phyloP scores from a whole-genome alignment of 2,329 filamentous ascomycete genomes.

The Aspergillus sp. region DNA sequence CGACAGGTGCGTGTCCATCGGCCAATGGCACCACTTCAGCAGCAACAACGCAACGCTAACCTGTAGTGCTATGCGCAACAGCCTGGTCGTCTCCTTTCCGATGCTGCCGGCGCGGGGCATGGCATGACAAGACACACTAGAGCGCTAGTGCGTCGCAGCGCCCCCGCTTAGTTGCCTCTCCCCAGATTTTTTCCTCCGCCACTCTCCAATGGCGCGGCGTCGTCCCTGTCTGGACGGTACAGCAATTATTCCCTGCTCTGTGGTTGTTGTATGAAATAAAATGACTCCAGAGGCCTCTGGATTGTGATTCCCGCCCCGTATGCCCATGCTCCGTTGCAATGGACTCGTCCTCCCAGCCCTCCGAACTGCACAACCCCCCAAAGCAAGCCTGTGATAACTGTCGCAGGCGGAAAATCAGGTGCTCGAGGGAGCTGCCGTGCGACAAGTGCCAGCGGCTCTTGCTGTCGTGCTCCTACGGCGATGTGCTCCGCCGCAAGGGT shows the following conservation, averaged over 20 bases:
- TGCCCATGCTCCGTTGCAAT: slow-evolving; percentile 9
- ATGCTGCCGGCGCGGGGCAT: background rate
- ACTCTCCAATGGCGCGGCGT: slow-evolving; percentile 9
- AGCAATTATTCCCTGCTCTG: background rate
- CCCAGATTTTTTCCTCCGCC: slow-evolving; percentile 1
- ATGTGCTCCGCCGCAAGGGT: slow-evolving; percentile 30
- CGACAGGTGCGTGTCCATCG: no score
- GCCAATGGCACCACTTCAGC: no score
- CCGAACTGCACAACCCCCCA: slow-evolving; percentile 12
- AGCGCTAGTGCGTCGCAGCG: background rate
- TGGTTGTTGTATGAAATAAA: slow-evolving; percentile 1
- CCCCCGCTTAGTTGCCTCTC: background rate
- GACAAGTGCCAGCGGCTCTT: slow-evolving; percentile 31
- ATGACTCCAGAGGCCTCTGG: slow-evolving; percentile 2
- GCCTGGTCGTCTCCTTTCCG: no score
- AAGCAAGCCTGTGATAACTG: slow-evolving; percentile 36
- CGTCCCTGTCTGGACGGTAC: slow-evolving; percentile 2
- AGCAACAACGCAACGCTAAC: no score
- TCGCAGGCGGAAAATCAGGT: slow-evolving; percentile 36
- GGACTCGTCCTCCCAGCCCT: slow-evolving; percentile 10
- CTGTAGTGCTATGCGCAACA: no score
- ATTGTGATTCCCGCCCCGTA: background rate
- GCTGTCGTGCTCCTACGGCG: slow-evolving; percentile 32
- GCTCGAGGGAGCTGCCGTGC: slow-evolving; percentile 31
- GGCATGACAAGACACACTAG: background rate